These are phyloP conservation scores for Arbutus unedo DNA, from an alignment of 148 eudicot species.

Conservation along the genomic window DNA sequence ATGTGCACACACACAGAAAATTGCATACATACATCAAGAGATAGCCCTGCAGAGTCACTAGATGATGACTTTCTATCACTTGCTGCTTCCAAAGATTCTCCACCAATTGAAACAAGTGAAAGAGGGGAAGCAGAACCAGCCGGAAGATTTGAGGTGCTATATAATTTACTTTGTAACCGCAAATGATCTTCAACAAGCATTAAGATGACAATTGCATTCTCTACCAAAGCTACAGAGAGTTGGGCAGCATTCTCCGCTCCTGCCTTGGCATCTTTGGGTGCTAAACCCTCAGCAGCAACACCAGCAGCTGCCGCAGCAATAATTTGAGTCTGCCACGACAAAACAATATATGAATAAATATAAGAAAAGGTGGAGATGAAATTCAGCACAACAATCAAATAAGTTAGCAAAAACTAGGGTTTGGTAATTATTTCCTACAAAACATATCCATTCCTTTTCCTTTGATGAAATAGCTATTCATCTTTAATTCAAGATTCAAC, in stretches of 20 bases:
- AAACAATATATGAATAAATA: background rate
- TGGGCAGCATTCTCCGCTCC: slow-evolving; percentile 97
- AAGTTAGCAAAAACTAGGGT: background rate
- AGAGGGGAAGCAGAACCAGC: slow-evolving; percentile 47
- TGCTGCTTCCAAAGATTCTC: slow-evolving; percentile 44
- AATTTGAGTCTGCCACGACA: slow-evolving; percentile 79
- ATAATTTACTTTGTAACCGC: slow-evolving; percentile 80
- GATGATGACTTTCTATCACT: slow-evolving; percentile 47
- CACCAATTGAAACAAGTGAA: slow-evolving; percentile 37
- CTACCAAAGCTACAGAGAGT: slow-evolving; percentile 95
- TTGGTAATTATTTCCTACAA: background rate
- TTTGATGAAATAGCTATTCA: background rate
- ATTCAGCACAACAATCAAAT: background rate
- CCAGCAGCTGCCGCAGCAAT: slow-evolving; percentile 99
- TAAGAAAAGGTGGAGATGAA: slow-evolving; percentile 19
- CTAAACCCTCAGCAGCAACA: slow-evolving; percentile 80
- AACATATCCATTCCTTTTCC: background rate
- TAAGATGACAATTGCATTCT: slow-evolving; percentile 94
- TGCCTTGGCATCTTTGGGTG: slow-evolving; percentile 77
- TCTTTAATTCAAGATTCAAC: background rate
- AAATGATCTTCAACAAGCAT: slow-evolving; percentile 99
- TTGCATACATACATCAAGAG: slow-evolving; percentile 67
- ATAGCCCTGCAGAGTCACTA: slow-evolving; percentile 55
- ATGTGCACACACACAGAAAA: slow-evolving; percentile 7
- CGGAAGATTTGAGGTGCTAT: slow-evolving; percentile 39